phyloP scores from a whole-genome alignment of 1,284 basidiomycete species.

The Mycosarcoma mackinlayi region DNA sequence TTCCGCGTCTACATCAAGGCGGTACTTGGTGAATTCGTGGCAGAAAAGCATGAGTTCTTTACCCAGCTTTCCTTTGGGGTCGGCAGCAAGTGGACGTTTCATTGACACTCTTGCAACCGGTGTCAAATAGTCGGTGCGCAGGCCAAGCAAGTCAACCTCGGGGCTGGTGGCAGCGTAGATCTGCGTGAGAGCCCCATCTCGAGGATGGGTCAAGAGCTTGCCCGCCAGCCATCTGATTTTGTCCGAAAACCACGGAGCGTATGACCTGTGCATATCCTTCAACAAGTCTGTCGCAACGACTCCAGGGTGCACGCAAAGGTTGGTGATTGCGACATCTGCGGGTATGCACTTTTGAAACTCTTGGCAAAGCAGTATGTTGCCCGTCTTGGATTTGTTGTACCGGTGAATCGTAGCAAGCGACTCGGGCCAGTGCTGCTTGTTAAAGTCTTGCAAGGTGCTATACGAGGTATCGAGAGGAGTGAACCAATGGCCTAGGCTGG shows the following conservation, averaged over 20 bases:
- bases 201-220: not conserved
- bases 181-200: not conserved
- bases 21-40: not conserved
- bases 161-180: conserved; percentile 6
- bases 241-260: not conserved
- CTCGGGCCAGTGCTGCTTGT: conserved; percentile 2
- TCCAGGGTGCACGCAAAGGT: conserved; percentile 2
- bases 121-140: not conserved
- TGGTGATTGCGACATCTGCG: not conserved
- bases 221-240: not conserved
- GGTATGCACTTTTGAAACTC: conserved; percentile 4
- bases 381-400: not conserved
- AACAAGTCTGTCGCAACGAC: not conserved
- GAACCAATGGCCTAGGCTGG: not conserved
- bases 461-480: not conserved
- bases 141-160: not conserved
- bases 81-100: conserved; percentile 4
- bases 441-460: not conserved
- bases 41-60: conserved; percentile 3
- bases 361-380: conserved; percentile 7
- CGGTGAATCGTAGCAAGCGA: not conserved
- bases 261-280: not conserved
- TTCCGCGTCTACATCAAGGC: not conserved
- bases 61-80: not conserved
- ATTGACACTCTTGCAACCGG: not conserved